These are phyloP conservation scores for Ceratobasidium sp. DNA, from an alignment of 1,284 basidiomycete genomes.

Conservation along the genomic window DNA sequence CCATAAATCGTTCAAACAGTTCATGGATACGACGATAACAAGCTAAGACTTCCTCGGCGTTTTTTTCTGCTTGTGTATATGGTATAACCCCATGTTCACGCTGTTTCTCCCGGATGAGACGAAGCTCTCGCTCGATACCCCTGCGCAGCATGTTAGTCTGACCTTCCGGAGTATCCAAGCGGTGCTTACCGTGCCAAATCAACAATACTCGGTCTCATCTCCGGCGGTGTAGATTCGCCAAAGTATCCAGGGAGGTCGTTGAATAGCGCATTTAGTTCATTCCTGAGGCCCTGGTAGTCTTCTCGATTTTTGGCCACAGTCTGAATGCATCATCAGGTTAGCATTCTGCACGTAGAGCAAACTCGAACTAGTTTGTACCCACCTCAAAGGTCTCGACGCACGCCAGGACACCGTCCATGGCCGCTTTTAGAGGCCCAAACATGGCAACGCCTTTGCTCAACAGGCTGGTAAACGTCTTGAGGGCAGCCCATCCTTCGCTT, in stretches of 20 bases:
- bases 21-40: slow-evolving; percentile 12
- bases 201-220: neutral
- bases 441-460: neutral
- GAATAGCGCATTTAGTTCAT: neutral
- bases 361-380: slow-evolving; percentile 2
- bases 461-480: neutral
- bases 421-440: neutral
- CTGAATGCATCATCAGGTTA: neutral
- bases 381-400: no score
- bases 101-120: neutral
- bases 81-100: no score
- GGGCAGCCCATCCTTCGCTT: neutral
- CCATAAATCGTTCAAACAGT: neutral
- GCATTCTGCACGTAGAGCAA: neutral
- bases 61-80: neutral
- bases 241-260: neutral
- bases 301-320: neutral
- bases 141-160: neutral
- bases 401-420: neutral
- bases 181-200: neutral
- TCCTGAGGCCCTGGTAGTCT: neutral
- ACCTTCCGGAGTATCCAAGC: no score
- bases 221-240: neutral
- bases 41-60: neutral
- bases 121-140: neutral